phyloP scores from a whole-genome alignment of 1,284 basidiomycete genomes.

The Leccinum pseudoinsigne region DNA sequence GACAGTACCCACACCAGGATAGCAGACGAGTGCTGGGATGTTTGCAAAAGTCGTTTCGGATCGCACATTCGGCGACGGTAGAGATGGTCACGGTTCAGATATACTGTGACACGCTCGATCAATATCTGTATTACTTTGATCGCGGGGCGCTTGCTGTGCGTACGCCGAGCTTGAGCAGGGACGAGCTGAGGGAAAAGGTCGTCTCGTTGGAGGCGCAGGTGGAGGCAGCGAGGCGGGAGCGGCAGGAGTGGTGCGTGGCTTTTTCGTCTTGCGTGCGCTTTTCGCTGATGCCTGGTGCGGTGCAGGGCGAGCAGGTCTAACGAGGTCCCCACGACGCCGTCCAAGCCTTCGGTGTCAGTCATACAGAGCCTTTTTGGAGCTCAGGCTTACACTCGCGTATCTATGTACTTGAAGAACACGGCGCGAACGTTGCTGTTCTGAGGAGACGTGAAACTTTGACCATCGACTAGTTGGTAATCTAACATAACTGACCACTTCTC shows the following conservation, averaged over 20 bases:
- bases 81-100: too few species aligned
- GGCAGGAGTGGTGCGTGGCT: conserved; percentile 51
- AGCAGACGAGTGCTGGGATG: too few species aligned
- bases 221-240: conserved; percentile 52
- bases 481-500: too few species aligned
- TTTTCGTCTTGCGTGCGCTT: not conserved
- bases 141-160: too few species aligned
- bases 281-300: not conserved
- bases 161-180: conserved; percentile 45
- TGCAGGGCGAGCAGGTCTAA: conserved; percentile 41
- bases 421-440: conserved; percentile 50
- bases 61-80: too few species aligned
- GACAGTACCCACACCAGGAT: too few species aligned
- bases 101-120: too few species aligned
- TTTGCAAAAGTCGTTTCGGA: too few species aligned
- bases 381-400: conserved; percentile 59
- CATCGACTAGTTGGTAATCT: too few species aligned
- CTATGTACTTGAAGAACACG: conserved; percentile 62
- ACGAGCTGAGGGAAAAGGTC: conserved; percentile 59
- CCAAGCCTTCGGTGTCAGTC: conserved; percentile 49
- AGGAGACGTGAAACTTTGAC: conserved; percentile 43
- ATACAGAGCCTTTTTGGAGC: conserved; percentile 52
- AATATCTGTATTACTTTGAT: too few species aligned
- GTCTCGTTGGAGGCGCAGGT: conserved; percentile 62
- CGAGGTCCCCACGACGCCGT: conserved; percentile 36